phyloP scores from a whole-genome alignment of 2,329 filamentous ascomycete genomes.

The Amauroascus niger region DNA sequence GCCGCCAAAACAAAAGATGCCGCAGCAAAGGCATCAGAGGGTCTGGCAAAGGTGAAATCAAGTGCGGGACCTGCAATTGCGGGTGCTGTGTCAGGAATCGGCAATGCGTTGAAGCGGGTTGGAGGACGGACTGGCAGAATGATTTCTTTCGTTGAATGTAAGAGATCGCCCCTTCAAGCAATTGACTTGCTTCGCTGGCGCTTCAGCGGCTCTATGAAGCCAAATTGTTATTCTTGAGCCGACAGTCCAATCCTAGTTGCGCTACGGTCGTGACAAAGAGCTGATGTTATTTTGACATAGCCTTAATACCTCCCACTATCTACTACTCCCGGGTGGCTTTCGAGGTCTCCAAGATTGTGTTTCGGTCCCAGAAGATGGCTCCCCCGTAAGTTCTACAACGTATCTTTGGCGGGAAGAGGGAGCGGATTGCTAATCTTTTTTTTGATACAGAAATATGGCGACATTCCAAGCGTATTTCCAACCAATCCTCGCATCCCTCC shows the following conservation, averaged over 20 bases:
- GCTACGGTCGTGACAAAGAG: background rate
- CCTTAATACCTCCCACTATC: conserved; percentile 59
- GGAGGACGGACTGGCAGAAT: conserved; percentile 74
- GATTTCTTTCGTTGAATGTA: conserved; percentile 77
- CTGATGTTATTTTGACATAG: conserved; percentile 4
- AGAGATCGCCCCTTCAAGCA: conserved; percentile 29
- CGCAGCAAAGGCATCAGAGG: conserved; percentile 62
- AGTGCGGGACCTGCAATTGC: conserved; percentile 69
- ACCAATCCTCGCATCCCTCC: conserved; percentile 58
- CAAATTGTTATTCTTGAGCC: background rate
- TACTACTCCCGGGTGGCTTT: conserved; percentile 88
- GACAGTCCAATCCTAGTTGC: background rate
- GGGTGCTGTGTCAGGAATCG: conserved; percentile 59
- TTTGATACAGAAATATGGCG: conserved; percentile 57
- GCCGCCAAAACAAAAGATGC: conserved; percentile 39
- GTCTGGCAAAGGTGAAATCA: conserved; percentile 69
- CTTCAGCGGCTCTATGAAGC: background rate
- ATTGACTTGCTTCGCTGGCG: background rate
- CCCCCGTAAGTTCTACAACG: conserved; percentile 64
- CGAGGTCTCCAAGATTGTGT: conserved; percentile 80
- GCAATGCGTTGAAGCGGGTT: conserved; percentile 60
- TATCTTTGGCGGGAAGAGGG: background rate
- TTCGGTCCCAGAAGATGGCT: conserved; percentile 79
- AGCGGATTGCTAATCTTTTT: conserved; percentile 13
- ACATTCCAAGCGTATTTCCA: conserved; percentile 84